Conservation (phyloP, 192 early-diverging fungal genomes). For the Tieghemiomyces parasiticus region DNA sequence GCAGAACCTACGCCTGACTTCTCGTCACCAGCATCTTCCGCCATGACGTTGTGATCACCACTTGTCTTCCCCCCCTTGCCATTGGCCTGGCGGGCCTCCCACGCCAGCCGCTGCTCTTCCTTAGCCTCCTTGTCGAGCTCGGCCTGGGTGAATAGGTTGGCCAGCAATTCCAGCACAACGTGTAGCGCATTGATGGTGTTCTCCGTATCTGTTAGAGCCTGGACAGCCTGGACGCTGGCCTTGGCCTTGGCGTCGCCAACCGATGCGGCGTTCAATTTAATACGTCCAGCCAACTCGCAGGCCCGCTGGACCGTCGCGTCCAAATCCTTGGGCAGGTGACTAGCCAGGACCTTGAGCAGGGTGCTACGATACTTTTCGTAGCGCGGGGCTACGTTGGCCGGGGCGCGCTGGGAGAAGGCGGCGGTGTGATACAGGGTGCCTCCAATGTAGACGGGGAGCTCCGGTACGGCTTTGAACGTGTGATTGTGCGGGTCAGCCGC, state of each 20-base stretch:
- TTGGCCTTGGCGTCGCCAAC: not conserved
- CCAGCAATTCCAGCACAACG: conserved; percentile 62
- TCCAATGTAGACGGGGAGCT: conserved; percentile 52
- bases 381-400: conserved; percentile 8
- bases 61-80: too few relatives aligned
- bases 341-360: conserved; percentile 14
- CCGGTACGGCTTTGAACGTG: conserved; percentile 35
- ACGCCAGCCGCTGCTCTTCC: conserved; percentile 26
- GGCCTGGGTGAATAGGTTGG: conserved; percentile 66
- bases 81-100: conserved; percentile 28
- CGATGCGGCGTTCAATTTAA: not conserved
- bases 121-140: conserved; percentile 13
- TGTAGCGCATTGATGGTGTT: conserved; percentile 43
- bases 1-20: too few relatives aligned
- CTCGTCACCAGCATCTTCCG: conserved; percentile 27
- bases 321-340: conserved; percentile 17
- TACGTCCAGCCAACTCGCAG: not conserved
- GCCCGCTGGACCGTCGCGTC: conserved; percentile 9
- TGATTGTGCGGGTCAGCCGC: too few relatives aligned
- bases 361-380: not conserved
- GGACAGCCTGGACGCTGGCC: conserved; percentile 7
- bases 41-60: too few relatives aligned
- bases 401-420: conserved; percentile 9
- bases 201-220: conserved; percentile 30
- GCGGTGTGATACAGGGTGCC: conserved; percentile 38